Evolutionary conservation across 495 filamentous ascomycete genomes (phyloP), one percentile per base, ranked within the genome.

Genomic region (Aspergillus saccharolyticus): DNA sequence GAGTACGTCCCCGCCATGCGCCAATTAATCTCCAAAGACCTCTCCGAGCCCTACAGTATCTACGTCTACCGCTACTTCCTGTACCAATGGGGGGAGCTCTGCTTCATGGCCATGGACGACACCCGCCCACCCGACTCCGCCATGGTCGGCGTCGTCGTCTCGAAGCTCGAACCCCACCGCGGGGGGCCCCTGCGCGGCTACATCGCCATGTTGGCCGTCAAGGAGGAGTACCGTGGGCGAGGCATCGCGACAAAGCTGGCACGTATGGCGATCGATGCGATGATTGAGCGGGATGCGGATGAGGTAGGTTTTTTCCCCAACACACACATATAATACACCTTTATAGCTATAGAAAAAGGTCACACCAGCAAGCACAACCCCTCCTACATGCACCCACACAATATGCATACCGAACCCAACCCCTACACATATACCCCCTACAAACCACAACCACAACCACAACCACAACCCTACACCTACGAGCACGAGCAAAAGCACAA

Each of bases 21-120:
- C 52, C 84, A 90, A 54, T 73, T 99, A 66, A 99, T 99, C 68
- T 96, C 92, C 24, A 94, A 93, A 58, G 95, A 97, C 68, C 84
- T 99, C 24, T 97, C 93, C 56, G 95, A 99, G 68, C 95, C 95
- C 1, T 99, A 99, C 74, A 97, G 94, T 74, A 97, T 99, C 68
- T 99, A 97, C 74, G 95, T 99, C 50, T 99, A 97, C 75, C 84
- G 95, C 24, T 99, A 97, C 76, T 99, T 99, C 67, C 78, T 99
- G 17, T 97, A 94, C 69, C 90, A 97, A 84, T 99, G 95, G 95
- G 90, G 89, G 18, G 86, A 97, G 62, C 77, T 99, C 19, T 97
- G 95, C 66, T 97, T 89, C 69, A 89, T 98, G 81, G 88, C 90
- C 7, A 79, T 95, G 56, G 80, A 93, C 60, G 70, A 76, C 21